Base-by-base conservation (phyloP, 2,329 filamentous ascomycete species). In the Graphilbum fragrans region DNA sequence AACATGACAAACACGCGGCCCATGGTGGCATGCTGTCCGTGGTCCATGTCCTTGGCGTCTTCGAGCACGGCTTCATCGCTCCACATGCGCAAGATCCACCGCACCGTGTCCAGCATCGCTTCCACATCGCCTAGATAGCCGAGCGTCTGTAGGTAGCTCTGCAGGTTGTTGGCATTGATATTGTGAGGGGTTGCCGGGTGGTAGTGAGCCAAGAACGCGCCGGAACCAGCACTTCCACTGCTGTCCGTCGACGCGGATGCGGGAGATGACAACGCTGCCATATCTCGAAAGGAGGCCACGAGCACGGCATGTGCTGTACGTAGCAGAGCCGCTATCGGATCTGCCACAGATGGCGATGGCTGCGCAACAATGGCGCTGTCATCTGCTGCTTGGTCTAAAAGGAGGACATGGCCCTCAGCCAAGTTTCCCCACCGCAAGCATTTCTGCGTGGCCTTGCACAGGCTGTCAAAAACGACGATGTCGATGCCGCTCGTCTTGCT, bases 61-160 rank as follows among this genome's bases (percentile, higher is more conserved):
- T 54, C 52, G 12, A 57, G 50, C 5, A 59, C 50, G 27, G 59
- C 43, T 10, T 54, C 52, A 21, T 52, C 55, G 6, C 55, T 53
- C 58, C 68, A 68, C 48, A 76, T 58, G 20, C 57, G 49, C 1
- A 71, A 57, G 48, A 81, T 70, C 78, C 79, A 87, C 23, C 60
- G 56, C 14, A 80, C 58, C 5, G 80, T 58, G 4, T 60, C 61
- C 5, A 70, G 64, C 54, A 86, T 74, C 38, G 70, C 74, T 2
- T 69, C 59, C 38, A 66, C 64, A 48, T 85, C 75, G 29, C 69
- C 70, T n/a, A 77, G 56, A 40, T 71, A 67, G 1, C 73, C 80
- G 19, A 86, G 61, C 1, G 74, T 67, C 37, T 77, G 68, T 54
- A 86, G 67, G 53, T 83, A 82, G 2, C 64, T 61, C 49, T 82